These are phyloP conservation scores for Ustilago bromivora DNA, from an alignment of 1,284 basidiomycete species.

Conservation along the genomic window DNA sequence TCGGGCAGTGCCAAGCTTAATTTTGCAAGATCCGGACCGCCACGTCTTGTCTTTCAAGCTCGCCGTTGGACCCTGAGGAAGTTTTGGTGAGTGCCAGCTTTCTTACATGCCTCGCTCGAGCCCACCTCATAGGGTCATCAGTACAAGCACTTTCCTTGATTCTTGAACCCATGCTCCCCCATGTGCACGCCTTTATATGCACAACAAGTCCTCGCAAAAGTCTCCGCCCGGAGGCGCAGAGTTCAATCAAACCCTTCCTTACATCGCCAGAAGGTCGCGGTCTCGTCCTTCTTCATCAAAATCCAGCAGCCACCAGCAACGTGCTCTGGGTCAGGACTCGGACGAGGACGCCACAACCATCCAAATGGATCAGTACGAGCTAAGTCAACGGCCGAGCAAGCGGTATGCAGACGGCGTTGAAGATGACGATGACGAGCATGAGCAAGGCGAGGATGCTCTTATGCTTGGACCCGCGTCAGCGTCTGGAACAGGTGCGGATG, in stretches of 20 bases:
- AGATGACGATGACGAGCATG: constrained; percentile 31
- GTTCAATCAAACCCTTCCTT: constrained; percentile 12
- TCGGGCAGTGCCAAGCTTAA: background rate
- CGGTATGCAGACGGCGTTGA: constrained; percentile 8
- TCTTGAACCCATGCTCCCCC: background rate
- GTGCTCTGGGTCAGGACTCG: constrained; percentile 33
- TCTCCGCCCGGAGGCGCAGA: constrained; percentile 50
- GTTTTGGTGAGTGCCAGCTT: background rate
- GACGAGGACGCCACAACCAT: constrained; percentile 41
- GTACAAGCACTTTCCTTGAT: background rate
- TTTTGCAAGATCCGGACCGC: constrained; percentile 18
- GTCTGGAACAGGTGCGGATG: constrained; percentile 1
- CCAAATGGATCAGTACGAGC: constrained; percentile 44
- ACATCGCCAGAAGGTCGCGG: constrained; percentile 30
- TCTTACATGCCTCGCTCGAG: constrained; percentile 1
- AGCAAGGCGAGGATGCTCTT: constrained; percentile 45
- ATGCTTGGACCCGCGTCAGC: constrained; percentile 51
- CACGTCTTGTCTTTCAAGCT: background rate
- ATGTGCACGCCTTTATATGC: constrained; percentile 31
- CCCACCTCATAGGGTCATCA: constrained; percentile 3
- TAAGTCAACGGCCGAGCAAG: constrained; percentile 16
- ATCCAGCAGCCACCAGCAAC: constrained; percentile 19
- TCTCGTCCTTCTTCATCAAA: constrained; percentile 26
- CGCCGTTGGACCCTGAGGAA: constrained; percentile 15
- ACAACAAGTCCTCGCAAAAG: constrained; percentile 25